Conservation (phyloP, 1,284 basidiomycete species). For the Lentinula novae-zelandiae region DNA sequence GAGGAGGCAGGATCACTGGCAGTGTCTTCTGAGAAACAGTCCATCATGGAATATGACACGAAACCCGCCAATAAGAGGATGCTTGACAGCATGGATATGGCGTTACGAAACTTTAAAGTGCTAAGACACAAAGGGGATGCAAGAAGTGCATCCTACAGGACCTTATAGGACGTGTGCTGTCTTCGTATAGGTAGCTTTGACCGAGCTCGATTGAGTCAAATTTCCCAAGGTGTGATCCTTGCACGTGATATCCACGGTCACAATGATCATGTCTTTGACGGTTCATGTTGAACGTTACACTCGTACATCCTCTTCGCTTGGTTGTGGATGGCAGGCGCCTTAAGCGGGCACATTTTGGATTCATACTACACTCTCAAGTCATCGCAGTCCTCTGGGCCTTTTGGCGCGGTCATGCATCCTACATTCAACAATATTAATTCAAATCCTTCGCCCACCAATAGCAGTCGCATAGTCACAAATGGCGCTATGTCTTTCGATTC, state of each 20-base stretch:
- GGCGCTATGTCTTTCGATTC: slow-evolving; percentile 58
- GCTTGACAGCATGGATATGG: neutral
- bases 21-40: neutral
- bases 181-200: too few species aligned
- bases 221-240: too few species aligned
- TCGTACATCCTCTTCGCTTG: neutral
- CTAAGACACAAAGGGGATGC: slow-evolving; percentile 1
- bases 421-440: slow-evolving; percentile 8
- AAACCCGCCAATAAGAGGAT: neutral
- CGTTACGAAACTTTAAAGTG: neutral
- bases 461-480: slow-evolving; percentile 35
- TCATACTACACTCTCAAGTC: slow-evolving; percentile 30
- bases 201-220: too few species aligned
- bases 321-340: slow-evolving; percentile 39
- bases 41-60: neutral
- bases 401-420: slow-evolving; percentile 25
- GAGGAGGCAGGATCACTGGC: neutral
- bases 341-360: slow-evolving; percentile 47
- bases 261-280: neutral
- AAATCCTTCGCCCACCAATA: slow-evolving; percentile 7
- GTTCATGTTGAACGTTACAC: neutral
- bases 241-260: neutral
- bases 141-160: neutral
- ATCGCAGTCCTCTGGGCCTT: slow-evolving; percentile 26
- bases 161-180: neutral